phyloP scores from a whole-genome alignment of 1,284 basidiomycete species.

The Lentinula novae-zelandiae region DNA sequence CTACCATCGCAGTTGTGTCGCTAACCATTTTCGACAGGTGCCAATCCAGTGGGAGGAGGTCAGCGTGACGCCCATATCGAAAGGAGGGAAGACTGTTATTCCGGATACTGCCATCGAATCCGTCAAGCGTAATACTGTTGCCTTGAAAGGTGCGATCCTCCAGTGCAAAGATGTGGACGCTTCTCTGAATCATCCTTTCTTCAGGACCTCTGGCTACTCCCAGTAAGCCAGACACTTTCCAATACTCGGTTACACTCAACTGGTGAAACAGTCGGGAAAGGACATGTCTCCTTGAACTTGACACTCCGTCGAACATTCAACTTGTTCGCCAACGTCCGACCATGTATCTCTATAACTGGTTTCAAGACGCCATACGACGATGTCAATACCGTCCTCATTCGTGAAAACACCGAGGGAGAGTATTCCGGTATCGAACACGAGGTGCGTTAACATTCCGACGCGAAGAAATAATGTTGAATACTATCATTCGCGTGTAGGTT shows the following conservation, averaged over 20 bases:
- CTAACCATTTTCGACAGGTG: slow-evolving; percentile 47
- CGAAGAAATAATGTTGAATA: neutral
- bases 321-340: slow-evolving; percentile 97
- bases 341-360: slow-evolving; percentile 93
- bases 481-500: slow-evolving; percentile 44
- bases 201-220: slow-evolving; percentile 90
- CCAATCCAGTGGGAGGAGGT: slow-evolving; percentile 99
- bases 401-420: slow-evolving; percentile 99
- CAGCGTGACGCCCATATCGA: slow-evolving; percentile 91
- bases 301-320: slow-evolving; percentile 97
- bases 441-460: slow-evolving; percentile 36
- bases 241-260: neutral
- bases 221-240: slow-evolving; percentile 45
- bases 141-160: slow-evolving; percentile 78
- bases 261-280: slow-evolving; percentile 83
- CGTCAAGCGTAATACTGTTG: slow-evolving; percentile 97
- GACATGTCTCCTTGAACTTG: slow-evolving; percentile 97
- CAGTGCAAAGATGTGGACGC: slow-evolving; percentile 3
- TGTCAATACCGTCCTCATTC: slow-evolving; percentile 97
- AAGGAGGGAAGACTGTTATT: slow-evolving; percentile 96
- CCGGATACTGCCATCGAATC: slow-evolving; percentile 90
- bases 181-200: slow-evolving; percentile 6
- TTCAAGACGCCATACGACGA: slow-evolving; percentile 99
- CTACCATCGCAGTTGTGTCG: neutral
- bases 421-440: slow-evolving; percentile 99